Conservation (phyloP, 2,329 filamentous ascomycete genomes). For the Didymella sp. region DNA sequence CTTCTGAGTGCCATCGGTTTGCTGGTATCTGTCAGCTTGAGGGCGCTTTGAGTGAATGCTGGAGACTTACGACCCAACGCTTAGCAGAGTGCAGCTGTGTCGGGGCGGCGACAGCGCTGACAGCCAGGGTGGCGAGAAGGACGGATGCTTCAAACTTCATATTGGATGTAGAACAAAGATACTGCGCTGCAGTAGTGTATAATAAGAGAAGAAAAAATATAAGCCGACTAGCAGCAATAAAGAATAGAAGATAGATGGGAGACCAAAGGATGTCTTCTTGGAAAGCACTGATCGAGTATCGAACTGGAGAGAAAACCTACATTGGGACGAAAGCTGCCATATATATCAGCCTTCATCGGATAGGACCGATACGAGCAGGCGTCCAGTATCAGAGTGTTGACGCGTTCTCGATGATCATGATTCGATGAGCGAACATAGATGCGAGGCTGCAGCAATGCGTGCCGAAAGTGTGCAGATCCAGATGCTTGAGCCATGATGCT, state of each 20-base stretch:
- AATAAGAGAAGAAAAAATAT: constrained; percentile 18
- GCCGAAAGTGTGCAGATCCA: constrained; percentile 23
- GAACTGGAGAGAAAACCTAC: constrained; percentile 12
- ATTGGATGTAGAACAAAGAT: constrained; percentile 17
- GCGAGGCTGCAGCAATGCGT: constrained; percentile 23
- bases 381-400: constrained; percentile 20
- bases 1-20: constrained; percentile 27
- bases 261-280: constrained; percentile 13
- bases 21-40: constrained; percentile 11
- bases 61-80: constrained; percentile 36
- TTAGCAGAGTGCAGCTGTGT: constrained; percentile 28
- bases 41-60: neutral
- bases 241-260: constrained; percentile 21
- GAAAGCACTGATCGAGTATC: constrained; percentile 12
- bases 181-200: constrained; percentile 39
- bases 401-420: constrained; percentile 11
- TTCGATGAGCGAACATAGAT: constrained; percentile 19
- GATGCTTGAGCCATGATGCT: constrained; percentile 27
- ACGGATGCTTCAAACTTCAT: constrained; percentile 43
- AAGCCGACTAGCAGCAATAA: constrained; percentile 40
- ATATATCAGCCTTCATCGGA: constrained; percentile 19
- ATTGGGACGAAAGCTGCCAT: neutral
- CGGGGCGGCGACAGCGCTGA: constrained; percentile 37
- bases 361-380: constrained; percentile 15
- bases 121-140: constrained; percentile 37